These are phyloP conservation scores for Lophiotrema nucula DNA, from an alignment of 495 filamentous ascomycete genomes.

Conservation along the genomic window DNA sequence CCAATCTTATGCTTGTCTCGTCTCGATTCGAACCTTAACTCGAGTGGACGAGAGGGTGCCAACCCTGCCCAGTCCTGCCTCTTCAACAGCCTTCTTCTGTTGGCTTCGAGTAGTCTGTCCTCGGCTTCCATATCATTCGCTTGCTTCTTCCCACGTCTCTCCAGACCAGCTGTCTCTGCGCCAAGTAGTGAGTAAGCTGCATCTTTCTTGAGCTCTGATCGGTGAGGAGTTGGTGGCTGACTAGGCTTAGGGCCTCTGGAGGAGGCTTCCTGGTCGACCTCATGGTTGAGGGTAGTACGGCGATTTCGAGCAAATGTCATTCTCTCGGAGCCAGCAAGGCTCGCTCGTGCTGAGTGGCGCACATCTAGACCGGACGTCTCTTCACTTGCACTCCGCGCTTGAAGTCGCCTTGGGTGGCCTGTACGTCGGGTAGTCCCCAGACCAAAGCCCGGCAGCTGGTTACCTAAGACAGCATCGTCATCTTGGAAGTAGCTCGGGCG, in stretches of 20 bases:
- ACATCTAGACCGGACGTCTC: neutral
- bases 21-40: conserved; percentile 29
- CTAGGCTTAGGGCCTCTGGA: neutral
- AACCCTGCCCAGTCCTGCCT: conserved; percentile 40
- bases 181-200: neutral
- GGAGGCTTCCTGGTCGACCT: too few species aligned
- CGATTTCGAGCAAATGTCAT: neutral
- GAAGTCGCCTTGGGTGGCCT: conserved; percentile 12
- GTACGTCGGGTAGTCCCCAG: conserved; percentile 7
- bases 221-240: neutral
- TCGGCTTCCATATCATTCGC: conserved; percentile 8
- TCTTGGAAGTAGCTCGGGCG: conserved; percentile 18
- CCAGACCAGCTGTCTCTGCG: neutral
- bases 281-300: neutral
- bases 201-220: neutral
- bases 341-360: neutral
- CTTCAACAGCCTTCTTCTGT: conserved; percentile 34
- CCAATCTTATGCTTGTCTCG: conserved; percentile 36
- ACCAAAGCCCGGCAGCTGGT: conserved; percentile 7
- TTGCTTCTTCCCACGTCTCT: neutral
- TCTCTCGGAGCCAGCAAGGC: neutral
- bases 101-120: conserved; percentile 25
- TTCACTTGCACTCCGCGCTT: neutral
- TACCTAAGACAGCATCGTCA: conserved; percentile 4
- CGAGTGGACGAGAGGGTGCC: conserved; percentile 28